Conservation (phyloP, 2,329 filamentous ascomycete species). For the Colletotrichum orbiculare region DNA sequence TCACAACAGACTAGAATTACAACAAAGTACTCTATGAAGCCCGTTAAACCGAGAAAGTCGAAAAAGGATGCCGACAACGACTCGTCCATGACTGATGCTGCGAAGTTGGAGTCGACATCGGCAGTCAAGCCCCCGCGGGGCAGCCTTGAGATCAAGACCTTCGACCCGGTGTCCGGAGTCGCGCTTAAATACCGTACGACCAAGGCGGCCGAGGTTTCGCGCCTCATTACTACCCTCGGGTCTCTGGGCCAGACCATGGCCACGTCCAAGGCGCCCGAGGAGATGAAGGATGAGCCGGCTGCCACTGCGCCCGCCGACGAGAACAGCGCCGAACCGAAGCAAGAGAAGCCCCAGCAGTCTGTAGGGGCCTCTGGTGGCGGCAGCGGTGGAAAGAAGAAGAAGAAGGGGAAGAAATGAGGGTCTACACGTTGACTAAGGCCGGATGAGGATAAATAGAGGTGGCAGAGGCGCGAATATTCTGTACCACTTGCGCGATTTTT, state of each 20-base stretch:
- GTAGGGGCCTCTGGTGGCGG: constrained; percentile 43
- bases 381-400: constrained; percentile 72
- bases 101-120: background rate
- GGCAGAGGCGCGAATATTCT: background rate
- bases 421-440: background rate
- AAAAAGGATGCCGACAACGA: constrained; percentile 43
- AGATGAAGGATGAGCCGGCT: constrained; percentile 52
- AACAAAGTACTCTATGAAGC: constrained; percentile 85
- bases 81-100: constrained; percentile 41
- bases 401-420: constrained; percentile 74
- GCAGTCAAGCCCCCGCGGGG: constrained; percentile 67
- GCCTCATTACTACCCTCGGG: constrained; percentile 82
- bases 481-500: background rate
- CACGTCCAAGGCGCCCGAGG: constrained; percentile 55
- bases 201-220: constrained; percentile 89
- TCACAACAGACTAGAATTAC: constrained; percentile 82
- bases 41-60: constrained; percentile 47
- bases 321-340: constrained; percentile 44
- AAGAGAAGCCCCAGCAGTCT: constrained; percentile 40
- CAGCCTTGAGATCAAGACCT: constrained; percentile 87
- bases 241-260: constrained; percentile 75
- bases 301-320: constrained; percentile 48
- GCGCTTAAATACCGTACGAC: constrained; percentile 91
- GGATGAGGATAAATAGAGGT: background rate
- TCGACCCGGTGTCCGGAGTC: constrained; percentile 82